Evolutionary conservation across 345 rosid species (phyloP), one percentile per base, ranked within the genome.

Genomic region (thale cress (Arabidopsis thaliana)): DNA sequence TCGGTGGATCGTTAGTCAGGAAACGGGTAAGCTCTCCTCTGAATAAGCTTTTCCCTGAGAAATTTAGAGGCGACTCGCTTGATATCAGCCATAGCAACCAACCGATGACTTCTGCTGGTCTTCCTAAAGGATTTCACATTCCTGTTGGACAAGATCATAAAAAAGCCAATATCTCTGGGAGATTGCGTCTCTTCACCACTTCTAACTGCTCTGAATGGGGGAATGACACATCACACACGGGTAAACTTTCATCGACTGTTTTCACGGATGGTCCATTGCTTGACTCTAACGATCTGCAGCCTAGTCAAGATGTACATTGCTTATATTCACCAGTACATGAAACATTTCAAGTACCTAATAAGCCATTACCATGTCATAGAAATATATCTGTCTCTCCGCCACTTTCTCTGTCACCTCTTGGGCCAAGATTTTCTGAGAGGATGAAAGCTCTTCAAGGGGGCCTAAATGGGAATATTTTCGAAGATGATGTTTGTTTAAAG

Each of bases 331-430:
- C 83, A 58, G 68, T 73, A 24, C 53, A 60, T 78, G 83, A 81
- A 77, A 65, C 25, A 69, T 71, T 73, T 73, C 81, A 33, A 41
- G 78, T 80, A 74, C 57, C 80, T 30, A 67, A 40, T 65, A 82
- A 80, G 72, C 63, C 66, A 34, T 58, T 82, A 76, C 77, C 80
- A 44, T 62, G 34, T 49, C 56, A 79, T 72, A 77, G 69, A 63
- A 78, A 70, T 40, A 78, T 85, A 78, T 73, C 90, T 23, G 76
- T 79, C 60, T 74, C 91, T 63, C 77, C 93, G 28, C 81, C 88
- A 78, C 88, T 81, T 52, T 85, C 97, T 16, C 73, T 86, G 65
- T 93, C 98, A 58, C 98, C 98, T 56, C 91, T 93, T 30, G 97
- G 97, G 56, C 97, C 93, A 56, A 90, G 82, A 72, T 83, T 83